Conservation (phyloP, 2,329 filamentous ascomycete genomes). For the Neonectria hederae region DNA sequence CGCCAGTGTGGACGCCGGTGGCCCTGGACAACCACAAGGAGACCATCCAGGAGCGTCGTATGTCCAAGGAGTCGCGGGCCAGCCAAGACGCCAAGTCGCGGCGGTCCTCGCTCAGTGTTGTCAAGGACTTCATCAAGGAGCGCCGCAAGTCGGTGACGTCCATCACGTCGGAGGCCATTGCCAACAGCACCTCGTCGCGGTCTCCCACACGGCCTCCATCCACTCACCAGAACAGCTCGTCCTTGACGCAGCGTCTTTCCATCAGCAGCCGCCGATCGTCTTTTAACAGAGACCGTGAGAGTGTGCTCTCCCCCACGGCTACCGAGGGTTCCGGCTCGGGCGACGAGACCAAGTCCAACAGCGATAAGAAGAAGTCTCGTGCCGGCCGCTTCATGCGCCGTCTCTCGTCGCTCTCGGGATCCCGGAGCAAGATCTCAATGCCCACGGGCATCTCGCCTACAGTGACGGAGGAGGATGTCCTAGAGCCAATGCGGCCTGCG, state of each 20-base stretch:
- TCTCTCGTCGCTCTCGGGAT: slow-evolving; percentile 63
- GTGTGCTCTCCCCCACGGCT: slow-evolving; percentile 52
- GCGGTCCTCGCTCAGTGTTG: slow-evolving; percentile 67
- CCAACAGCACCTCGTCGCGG: slow-evolving; percentile 43
- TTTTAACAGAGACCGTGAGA: slow-evolving; percentile 54
- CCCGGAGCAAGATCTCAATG: slow-evolving; percentile 55
- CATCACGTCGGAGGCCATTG: slow-evolving; percentile 54
- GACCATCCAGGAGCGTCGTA: slow-evolving; percentile 59
- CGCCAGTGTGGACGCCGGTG: slow-evolving; percentile 41
- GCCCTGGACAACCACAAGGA: slow-evolving; percentile 49
- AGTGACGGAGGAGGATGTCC: slow-evolving; percentile 58
- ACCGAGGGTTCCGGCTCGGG: slow-evolving; percentile 58
- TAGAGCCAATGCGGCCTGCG: slow-evolving; percentile 40
- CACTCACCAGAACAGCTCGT: slow-evolving; percentile 53
- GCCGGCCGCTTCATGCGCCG: slow-evolving; percentile 68
- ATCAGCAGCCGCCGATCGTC: slow-evolving; percentile 70
- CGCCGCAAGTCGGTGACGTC: slow-evolving; percentile 62
- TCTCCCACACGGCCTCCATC: slow-evolving; percentile 61
- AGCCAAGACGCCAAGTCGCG: slow-evolving; percentile 53
- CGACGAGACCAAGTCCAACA: slow-evolving; percentile 55
- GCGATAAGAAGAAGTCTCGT: slow-evolving; percentile 61
- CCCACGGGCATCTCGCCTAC: slow-evolving; percentile 59
- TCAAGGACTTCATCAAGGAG: slow-evolving; percentile 71
- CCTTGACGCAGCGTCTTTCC: slow-evolving; percentile 68
- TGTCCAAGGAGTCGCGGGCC: slow-evolving; percentile 52